Conservation (phyloP, 495 filamentous ascomycete species). For the Daldinia decipiens region DNA sequence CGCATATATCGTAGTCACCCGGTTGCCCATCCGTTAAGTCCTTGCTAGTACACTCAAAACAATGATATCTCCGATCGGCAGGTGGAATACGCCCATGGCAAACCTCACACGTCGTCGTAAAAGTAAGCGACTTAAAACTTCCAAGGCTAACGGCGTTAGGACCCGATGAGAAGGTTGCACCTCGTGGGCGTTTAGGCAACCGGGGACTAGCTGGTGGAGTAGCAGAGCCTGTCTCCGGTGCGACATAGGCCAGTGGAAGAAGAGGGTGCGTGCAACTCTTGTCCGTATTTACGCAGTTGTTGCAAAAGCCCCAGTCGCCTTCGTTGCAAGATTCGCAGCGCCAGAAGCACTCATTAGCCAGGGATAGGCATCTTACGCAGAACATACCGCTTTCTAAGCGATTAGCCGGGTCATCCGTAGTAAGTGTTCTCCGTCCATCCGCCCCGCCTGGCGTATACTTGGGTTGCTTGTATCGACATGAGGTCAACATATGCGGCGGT, state of each 20-base stretch:
- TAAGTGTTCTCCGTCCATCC: conserved; percentile 62
- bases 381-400: conserved; percentile 84
- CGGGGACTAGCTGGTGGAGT: conserved; percentile 40
- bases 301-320: conserved; percentile 93
- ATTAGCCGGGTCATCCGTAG: conserved; percentile 69
- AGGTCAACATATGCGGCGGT: conserved; percentile 72
- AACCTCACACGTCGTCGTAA: conserved; percentile 76
- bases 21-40: conserved; percentile 61
- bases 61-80: conserved; percentile 76
- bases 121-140: conserved; percentile 65
- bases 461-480: conserved; percentile 73
- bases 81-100: conserved; percentile 77
- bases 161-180: conserved; percentile 52
- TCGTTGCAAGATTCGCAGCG: conserved; percentile 84
- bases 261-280: conserved; percentile 80
- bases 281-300: conserved; percentile 79
- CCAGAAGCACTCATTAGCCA: conserved; percentile 84
- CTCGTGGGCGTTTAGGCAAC: conserved; percentile 44
- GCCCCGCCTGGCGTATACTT: conserved; percentile 55
- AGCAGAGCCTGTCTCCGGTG: conserved; percentile 24
- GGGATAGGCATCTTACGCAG: conserved; percentile 76
- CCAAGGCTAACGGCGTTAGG: conserved; percentile 50
- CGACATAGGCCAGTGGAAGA: conserved; percentile 66
- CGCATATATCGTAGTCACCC: conserved; percentile 88
- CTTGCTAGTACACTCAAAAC: conserved; percentile 58